Percentiles rank a stretch among this genome's conserved stretches.
Conservation (phyloP, 208 protist species). For the Crithidia acanthocephali region DNA sequence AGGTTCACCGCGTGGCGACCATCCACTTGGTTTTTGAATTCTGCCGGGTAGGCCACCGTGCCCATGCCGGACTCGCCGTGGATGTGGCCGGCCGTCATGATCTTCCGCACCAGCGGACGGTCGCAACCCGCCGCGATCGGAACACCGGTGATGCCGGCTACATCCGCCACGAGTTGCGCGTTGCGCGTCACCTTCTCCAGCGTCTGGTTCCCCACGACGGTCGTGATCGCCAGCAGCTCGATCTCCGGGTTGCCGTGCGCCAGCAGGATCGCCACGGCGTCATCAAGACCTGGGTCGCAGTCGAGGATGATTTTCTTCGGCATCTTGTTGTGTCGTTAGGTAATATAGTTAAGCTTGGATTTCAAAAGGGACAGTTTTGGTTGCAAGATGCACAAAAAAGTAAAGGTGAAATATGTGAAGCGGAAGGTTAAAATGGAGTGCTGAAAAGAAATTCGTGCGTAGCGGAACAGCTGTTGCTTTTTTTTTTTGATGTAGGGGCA, state of each 20-base stretch:
- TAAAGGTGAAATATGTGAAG: too few species aligned
- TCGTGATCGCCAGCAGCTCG: conserved; percentile 81
- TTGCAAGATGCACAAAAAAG: too few species aligned
- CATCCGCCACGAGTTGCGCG: conserved; percentile 47
- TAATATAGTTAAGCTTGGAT: too few species aligned
- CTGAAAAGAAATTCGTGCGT: too few species aligned
- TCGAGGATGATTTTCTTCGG: conserved; percentile 77
- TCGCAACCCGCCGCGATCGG: conserved; percentile 52
- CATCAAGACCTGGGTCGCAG: conserved; percentile 88
- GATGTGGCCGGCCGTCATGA: conserved; percentile 53
- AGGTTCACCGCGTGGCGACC: conserved; percentile 53
- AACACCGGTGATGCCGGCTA: conserved; percentile 41
- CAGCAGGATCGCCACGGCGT: conserved; percentile 83
- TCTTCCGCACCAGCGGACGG: conserved; percentile 50
- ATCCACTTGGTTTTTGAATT: conserved; percentile 39
- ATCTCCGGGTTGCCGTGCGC: conserved; percentile 62
- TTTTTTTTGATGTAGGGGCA: too few species aligned
- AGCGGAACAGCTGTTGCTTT: too few species aligned
- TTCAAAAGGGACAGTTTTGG: too few species aligned
- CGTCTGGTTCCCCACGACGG: conserved; percentile 81
- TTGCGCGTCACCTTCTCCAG: conserved; percentile 85
- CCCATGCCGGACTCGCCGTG: conserved; percentile 80
- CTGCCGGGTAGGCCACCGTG: conserved; percentile 33
- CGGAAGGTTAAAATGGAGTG: too few species aligned
- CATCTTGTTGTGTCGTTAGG: conserved; percentile 32